Conservation (phyloP, 352 stramenopile species). For the Aphanomyces cochlioides region DNA sequence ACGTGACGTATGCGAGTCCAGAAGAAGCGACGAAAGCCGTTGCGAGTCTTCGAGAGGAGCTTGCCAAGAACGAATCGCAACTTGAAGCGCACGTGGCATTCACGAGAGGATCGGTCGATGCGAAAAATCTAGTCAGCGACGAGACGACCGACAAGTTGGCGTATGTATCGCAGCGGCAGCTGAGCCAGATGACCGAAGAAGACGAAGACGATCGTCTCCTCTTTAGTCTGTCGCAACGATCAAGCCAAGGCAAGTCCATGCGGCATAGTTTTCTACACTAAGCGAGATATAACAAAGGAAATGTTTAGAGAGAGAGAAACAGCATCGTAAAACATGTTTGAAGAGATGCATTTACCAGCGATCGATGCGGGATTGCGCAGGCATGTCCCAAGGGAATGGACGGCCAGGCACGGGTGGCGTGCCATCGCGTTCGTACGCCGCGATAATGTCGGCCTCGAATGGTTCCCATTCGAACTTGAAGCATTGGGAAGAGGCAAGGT, state of each 20-base stretch:
- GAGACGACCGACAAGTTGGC: background rate
- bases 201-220: constrained; percentile 24
- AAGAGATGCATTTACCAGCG: constrained; percentile 24
- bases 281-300: too few relatives aligned
- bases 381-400: constrained; percentile 36
- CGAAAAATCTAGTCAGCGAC: background rate
- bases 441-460: constrained; percentile 66
- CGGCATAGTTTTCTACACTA: background rate
- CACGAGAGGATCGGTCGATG: background rate
- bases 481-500: constrained; percentile 50
- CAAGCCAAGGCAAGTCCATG: background rate
- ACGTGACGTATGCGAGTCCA: constrained; percentile 2
- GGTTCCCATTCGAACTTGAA: constrained; percentile 80
- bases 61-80: constrained; percentile 3
- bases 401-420: constrained; percentile 64
- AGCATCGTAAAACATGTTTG: too few relatives aligned
- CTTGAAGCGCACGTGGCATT: constrained; percentile 21
- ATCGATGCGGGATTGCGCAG: constrained; percentile 22
- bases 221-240: constrained; percentile 19
- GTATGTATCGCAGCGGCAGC: constrained; percentile 5
- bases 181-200: constrained; percentile 5
- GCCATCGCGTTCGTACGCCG: constrained; percentile 67
- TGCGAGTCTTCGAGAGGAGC: constrained; percentile 2
- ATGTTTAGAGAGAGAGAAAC: too few relatives aligned
- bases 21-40: background rate